These are phyloP conservation scores for Amborella trichopoda DNA, from an alignment of 164 flowering plant genomes.

Conservation along the genomic window DNA sequence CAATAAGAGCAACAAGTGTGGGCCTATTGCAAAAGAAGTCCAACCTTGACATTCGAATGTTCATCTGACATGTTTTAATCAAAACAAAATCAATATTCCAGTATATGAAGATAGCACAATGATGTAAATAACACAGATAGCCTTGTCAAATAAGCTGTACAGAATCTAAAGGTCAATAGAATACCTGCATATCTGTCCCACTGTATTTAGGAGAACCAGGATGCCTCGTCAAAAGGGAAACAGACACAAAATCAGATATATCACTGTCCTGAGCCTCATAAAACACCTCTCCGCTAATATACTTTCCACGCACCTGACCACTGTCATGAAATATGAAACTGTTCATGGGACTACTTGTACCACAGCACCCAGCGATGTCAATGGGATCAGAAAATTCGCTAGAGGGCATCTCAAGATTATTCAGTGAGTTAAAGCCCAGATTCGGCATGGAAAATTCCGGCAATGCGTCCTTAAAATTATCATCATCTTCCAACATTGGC, in stretches of 20 bases:
- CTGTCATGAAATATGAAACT: conserved; percentile 23
- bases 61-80: conserved; percentile 51
- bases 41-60: conserved; percentile 81
- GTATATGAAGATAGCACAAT: too few relatives aligned
- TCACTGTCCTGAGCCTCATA: conserved; percentile 63
- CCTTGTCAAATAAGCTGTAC: too few relatives aligned
- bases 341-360: conserved; percentile 25
- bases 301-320: conserved; percentile 29
- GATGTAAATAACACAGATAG: too few relatives aligned
- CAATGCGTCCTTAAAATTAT: conserved; percentile 74
- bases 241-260: conserved; percentile 68
- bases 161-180: too few relatives aligned
- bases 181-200: conserved; percentile 91
- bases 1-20: conserved; percentile 87
- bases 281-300: conserved; percentile 37
- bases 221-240: conserved; percentile 45
- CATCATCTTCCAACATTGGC: conserved; percentile 52
- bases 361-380: conserved; percentile 7
- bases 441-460: conserved; percentile 58
- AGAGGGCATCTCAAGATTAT: conserved; percentile 12
- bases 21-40: conserved; percentile 93
- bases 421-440: conserved; percentile 12
- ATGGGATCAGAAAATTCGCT: conserved; percentile 1
- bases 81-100: not conserved
- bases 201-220: conserved; percentile 64